A percentile compares a stretch with the other conserved stretches of the same genome.
Conservation (phyloP, 768 basidiomycete genomes). For the Auricularia heimuer region DNA sequence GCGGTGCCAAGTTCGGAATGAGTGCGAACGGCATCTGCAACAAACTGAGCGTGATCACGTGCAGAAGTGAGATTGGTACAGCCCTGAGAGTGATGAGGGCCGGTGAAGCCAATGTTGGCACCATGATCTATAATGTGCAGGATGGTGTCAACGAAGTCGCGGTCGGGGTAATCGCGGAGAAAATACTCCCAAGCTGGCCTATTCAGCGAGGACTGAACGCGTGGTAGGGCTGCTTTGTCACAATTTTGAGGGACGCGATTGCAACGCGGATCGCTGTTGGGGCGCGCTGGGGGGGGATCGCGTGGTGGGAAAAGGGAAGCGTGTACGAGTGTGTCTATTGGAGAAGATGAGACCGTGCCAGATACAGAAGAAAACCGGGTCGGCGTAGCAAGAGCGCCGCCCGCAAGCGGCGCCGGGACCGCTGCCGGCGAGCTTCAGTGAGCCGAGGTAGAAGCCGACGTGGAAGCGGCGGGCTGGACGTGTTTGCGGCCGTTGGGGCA, state of each 20-base stretch:
- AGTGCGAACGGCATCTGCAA: slow-evolving; percentile 8
- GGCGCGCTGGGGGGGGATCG: slow-evolving; percentile 1
- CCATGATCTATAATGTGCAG: slow-evolving; percentile 8
- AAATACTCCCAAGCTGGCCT: slow-evolving; percentile 4
- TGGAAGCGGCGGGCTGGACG: too few species aligned
- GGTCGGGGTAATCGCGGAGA: slow-evolving; percentile 8
- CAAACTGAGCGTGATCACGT: slow-evolving; percentile 7
- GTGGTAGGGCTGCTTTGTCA: too few species aligned
- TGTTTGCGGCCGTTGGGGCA: too few species aligned
- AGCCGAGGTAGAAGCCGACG: too few species aligned
- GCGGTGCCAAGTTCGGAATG: slow-evolving; percentile 10
- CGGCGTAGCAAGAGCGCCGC: neutral
- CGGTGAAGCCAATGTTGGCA: slow-evolving; percentile 6
- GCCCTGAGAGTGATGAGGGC: neutral
- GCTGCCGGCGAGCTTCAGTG: too few species aligned
- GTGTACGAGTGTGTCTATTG: neutral
- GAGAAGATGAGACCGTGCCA: neutral
- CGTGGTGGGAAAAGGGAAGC: neutral
- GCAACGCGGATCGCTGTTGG: slow-evolving; percentile 8
- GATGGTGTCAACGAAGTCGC: slow-evolving; percentile 3
- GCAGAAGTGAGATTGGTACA: slow-evolving; percentile 14
- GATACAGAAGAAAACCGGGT: neutral
- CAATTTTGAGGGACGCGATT: neutral
- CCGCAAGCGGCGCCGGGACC: too few species aligned
- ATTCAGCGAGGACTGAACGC: neutral